phyloP scores from a whole-genome alignment of 345 rosid genomes.

The Heritiera fomes region DNA sequence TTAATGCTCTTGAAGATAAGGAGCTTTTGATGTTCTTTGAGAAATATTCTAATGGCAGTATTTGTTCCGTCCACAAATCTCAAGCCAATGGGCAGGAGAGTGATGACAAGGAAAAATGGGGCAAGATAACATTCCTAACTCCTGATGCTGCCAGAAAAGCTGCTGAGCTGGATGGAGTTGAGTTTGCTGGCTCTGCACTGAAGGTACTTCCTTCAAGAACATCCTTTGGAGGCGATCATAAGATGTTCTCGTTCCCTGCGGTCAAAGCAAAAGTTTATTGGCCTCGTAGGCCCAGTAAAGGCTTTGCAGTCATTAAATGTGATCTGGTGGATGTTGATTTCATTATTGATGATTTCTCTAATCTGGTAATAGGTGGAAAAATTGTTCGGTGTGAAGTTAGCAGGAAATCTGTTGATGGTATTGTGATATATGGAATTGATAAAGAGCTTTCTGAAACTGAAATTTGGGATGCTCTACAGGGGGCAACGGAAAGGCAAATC shows the following conservation, averaged over 20 bases:
- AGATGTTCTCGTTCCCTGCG: slow-evolving; percentile 57
- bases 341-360: slow-evolving; percentile 41
- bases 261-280: slow-evolving; percentile 69
- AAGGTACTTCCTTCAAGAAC: slow-evolving; percentile 49
- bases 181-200: slow-evolving; percentile 57
- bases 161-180: slow-evolving; percentile 48
- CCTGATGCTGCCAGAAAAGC: slow-evolving; percentile 75
- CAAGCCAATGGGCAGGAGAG: slow-evolving; percentile 38
- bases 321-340: slow-evolving; percentile 43
- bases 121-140: slow-evolving; percentile 70
- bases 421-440: slow-evolving; percentile 54
- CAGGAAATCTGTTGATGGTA: slow-evolving; percentile 31
- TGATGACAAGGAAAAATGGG: slow-evolving; percentile 70
- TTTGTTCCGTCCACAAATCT: slow-evolving; percentile 59
- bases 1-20: slow-evolving; percentile 53
- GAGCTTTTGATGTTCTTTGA: slow-evolving; percentile 66
- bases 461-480: slow-evolving; percentile 52
- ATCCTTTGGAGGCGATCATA: slow-evolving; percentile 45
- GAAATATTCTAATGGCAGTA: slow-evolving; percentile 50
- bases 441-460: slow-evolving; percentile 64
- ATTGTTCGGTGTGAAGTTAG: slow-evolving; percentile 39
- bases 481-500: slow-evolving; percentile 49
- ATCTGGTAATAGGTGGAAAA: slow-evolving; percentile 50
- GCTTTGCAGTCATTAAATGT: slow-evolving; percentile 54
- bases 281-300: slow-evolving; percentile 71